Base-by-base conservation (phyloP, 2,329 filamentous ascomycete species). In the Epichloe bromicola region DNA sequence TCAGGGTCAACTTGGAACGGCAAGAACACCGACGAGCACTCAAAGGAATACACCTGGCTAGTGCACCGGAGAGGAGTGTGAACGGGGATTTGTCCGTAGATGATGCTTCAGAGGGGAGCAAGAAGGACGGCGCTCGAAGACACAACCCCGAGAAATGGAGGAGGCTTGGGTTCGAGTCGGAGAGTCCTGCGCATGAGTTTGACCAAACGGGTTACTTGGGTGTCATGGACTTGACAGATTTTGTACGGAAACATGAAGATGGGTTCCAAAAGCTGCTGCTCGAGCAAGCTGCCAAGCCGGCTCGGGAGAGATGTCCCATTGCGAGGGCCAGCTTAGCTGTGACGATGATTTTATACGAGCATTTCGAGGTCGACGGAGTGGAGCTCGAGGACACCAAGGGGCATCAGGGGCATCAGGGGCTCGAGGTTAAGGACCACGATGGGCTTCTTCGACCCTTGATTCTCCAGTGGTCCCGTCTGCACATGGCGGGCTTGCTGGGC, bases 221-320 rank as follows among this genome's bases (percentile, higher is more conserved):
- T 30, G 88, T 98, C 80, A 97, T 98, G 90, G 93, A 98, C 65
- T 69, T 98, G 61, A 88, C 89, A 2, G 90, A 97, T 66, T 98
- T 88, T 64, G 88, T 95, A 46, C 80, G 86, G 61, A 95, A 89
- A 63, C 84, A 95, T 62, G 88, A 95, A 65, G 90, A 96, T 63
- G 81, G 82, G 11, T 97, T 95, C 59, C 90, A 95, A 64, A 96
- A 95, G 69, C 74, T 95, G 58, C 70, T 98, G 15, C 72, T 96
- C 37, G 93, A 98, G 67, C 93, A 98, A 67, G 85, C 87, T 3
- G 81, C 83, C 6, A 81, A 82, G 60, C 79, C 86, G 2, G 60
- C 79, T 20, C 72, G 80, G 48, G 80, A 88, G 63, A 80, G 91
- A 38, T 96, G 90, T 64, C 93, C 93, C 1, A 76, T 98, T 56